Evolutionary conservation across 2,329 filamentous ascomycete species (phyloP).

Genomic region (Coniella lustricola): DNA sequence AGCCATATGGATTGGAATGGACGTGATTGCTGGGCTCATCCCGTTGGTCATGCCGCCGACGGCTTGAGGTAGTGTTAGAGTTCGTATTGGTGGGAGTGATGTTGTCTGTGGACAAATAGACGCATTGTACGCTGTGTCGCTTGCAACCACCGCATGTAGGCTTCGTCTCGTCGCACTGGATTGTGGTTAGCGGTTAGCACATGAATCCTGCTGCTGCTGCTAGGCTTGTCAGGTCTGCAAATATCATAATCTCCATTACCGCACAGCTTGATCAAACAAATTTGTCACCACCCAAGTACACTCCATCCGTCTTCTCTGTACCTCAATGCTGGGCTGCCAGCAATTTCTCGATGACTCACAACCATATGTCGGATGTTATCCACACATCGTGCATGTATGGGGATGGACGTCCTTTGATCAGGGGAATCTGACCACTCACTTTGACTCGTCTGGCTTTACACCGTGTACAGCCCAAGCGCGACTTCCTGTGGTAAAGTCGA

Average conservation of each 20-base stretch:
- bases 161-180: constrained; percentile 21
- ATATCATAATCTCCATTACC: background rate
- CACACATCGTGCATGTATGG: too few relatives aligned
- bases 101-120: constrained; percentile 11
- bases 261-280: background rate
- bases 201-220: too few relatives aligned
- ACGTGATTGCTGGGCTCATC: background rate
- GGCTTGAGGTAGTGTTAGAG: background rate
- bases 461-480: constrained; percentile 23
- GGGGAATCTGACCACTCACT: constrained; percentile 16
- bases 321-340: too few relatives aligned
- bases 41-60: background rate
- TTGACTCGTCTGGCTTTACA: constrained; percentile 26
- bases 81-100: background rate
- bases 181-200: background rate
- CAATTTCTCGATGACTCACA: too few relatives aligned
- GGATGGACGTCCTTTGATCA: too few relatives aligned
- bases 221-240: too few relatives aligned
- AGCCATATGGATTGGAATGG: constrained; percentile 12
- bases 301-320: too few relatives aligned
- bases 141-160: constrained; percentile 21
- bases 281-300: too few relatives aligned
- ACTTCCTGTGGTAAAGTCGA: constrained; percentile 27
- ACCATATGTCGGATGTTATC: too few relatives aligned
- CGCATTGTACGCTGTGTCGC: constrained; percentile 20